Conservation (phyloP, 2,329 filamentous ascomycete genomes). For the Fusarium poae region DNA sequence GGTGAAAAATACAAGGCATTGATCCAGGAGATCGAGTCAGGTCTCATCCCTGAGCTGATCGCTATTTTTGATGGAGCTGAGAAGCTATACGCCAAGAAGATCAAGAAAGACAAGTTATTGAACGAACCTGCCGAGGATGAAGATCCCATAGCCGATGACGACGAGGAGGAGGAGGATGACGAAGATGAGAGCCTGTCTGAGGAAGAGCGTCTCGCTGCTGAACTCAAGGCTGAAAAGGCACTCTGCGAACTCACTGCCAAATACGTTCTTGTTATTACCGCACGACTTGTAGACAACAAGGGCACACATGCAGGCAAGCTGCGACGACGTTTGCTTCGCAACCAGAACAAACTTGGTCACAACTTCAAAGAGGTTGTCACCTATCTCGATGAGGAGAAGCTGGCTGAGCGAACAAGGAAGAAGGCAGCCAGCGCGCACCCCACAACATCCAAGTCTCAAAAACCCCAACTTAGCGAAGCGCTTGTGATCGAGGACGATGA, state of each 20-base stretch:
- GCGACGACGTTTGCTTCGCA: constrained; percentile 78
- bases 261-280: constrained; percentile 83
- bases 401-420: constrained; percentile 60
- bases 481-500: constrained; percentile 59
- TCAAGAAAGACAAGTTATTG: constrained; percentile 67
- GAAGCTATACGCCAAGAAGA: constrained; percentile 79
- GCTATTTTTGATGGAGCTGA: constrained; percentile 84
- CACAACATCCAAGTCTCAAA: constrained; percentile 52
- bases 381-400: constrained; percentile 79
- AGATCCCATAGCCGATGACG: constrained; percentile 75
- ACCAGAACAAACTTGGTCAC: constrained; percentile 81
- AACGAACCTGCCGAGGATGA: constrained; percentile 78
- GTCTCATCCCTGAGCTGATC: constrained; percentile 75
- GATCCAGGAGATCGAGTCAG: constrained; percentile 75
- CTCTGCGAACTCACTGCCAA: constrained; percentile 89
- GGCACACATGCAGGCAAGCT: constrained; percentile 73
- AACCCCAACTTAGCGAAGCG: constrained; percentile 58
- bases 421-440: constrained; percentile 48
- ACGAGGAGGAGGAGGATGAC: constrained; percentile 66
- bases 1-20: constrained; percentile 58
- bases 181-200: constrained; percentile 67
- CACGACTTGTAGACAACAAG: constrained; percentile 77
- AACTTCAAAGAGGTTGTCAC: constrained; percentile 89
- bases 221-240: constrained; percentile 83
- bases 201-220: constrained; percentile 71